Evolutionary conservation across 2,329 filamentous ascomycete species (phyloP).

Genomic region (Paraphaeosphaeria minitans): DNA sequence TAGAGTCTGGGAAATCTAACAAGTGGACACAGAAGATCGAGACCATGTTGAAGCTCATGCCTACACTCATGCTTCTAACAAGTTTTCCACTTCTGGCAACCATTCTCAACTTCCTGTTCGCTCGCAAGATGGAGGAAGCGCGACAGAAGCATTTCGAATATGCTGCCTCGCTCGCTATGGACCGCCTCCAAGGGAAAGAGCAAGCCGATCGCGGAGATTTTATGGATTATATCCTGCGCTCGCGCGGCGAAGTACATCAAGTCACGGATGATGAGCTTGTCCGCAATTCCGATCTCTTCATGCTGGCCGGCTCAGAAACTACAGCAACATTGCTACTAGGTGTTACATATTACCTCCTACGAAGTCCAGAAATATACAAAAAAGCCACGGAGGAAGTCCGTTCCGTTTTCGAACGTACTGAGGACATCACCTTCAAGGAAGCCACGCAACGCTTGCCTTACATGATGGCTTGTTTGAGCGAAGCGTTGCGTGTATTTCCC

Average conservation of each 20-base stretch:
- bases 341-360: constrained; percentile 20
- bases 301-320: constrained; percentile 31
- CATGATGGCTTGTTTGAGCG: constrained; percentile 12
- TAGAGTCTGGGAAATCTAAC: constrained; percentile 17
- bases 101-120: constrained; percentile 12
- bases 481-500: constrained; percentile 13
- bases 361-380: constrained; percentile 16
- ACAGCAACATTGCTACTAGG: constrained; percentile 27
- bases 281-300: constrained; percentile 18
- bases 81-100: constrained; percentile 11
- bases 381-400: constrained; percentile 22
- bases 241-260: constrained; percentile 12
- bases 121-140: constrained; percentile 16
- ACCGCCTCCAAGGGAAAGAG: constrained; percentile 12
- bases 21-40: constrained; percentile 19
- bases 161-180: constrained; percentile 14
- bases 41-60: constrained; percentile 10
- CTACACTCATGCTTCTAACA: constrained; percentile 13
- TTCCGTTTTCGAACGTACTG: constrained; percentile 15
- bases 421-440: constrained; percentile 24
- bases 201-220: constrained; percentile 14
- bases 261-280: constrained; percentile 16
- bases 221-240: constrained; percentile 17
- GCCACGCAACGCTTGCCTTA: constrained; percentile 10
- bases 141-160: constrained; percentile 15